phyloP scores from a whole-genome alignment of 768 basidiomycete species.

The Auriscalpium vulgare region DNA sequence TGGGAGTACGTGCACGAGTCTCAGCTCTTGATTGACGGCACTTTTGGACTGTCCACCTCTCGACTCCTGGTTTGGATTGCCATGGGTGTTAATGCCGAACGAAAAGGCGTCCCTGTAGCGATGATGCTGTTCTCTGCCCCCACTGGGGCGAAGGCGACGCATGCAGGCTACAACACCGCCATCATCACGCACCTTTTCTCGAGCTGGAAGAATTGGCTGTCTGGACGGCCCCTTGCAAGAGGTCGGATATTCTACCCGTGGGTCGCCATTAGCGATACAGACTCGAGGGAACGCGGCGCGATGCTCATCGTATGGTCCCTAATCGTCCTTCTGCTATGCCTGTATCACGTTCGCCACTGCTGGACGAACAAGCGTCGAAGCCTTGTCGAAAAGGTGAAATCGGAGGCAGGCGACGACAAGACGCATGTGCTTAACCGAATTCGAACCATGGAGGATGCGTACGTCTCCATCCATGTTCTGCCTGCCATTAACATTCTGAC shows the following conservation, averaged over 20 bases:
- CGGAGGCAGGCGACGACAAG: too few relatives aligned
- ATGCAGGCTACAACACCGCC: conserved; percentile 20
- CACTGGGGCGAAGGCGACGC: conserved; percentile 16
- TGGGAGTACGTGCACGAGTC: conserved; percentile 16
- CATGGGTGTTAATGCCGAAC: conserved; percentile 23
- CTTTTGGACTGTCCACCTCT: conserved; percentile 14
- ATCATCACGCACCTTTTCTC: conserved; percentile 13
- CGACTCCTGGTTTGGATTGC: conserved; percentile 23
- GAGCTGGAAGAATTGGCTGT: background rate
- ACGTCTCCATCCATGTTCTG: background rate
- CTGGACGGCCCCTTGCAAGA: background rate
- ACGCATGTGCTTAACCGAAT: background rate
- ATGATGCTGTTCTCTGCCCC: conserved; percentile 26
- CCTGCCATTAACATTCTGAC: background rate
- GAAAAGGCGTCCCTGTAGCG: conserved; percentile 22
- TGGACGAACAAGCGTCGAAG: conserved; percentile 21
- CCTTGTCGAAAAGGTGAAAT: background rate
- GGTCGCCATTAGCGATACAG: conserved; percentile 25
- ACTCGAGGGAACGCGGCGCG: conserved; percentile 24
- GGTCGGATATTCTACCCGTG: conserved; percentile 20
- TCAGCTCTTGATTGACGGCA: conserved; percentile 15
- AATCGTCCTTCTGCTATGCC: conserved; percentile 26
- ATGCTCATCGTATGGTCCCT: conserved; percentile 20
- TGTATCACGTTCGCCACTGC: conserved; percentile 27
- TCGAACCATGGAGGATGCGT: background rate